Conservation (phyloP, 495 filamentous ascomycete species). For the Penicillium macrosclerotiorum region DNA sequence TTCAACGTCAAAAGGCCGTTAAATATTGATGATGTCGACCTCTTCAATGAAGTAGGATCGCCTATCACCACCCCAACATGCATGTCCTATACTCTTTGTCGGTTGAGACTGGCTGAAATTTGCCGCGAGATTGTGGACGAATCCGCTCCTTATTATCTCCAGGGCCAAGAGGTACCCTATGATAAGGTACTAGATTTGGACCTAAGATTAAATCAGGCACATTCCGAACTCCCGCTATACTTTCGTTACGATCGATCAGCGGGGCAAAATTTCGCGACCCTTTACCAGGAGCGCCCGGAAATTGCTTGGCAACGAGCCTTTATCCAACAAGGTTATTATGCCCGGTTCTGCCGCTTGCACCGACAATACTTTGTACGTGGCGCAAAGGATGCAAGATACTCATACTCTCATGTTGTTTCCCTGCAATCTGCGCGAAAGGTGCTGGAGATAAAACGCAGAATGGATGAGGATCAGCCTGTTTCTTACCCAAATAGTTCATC, state of each 20-base stretch:
- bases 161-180: constrained; percentile 33
- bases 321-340: constrained; percentile 41
- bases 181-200: constrained; percentile 36
- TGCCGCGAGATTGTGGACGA: constrained; percentile 44
- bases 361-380: constrained; percentile 41
- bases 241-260: constrained; percentile 38
- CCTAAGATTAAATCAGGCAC: constrained; percentile 30
- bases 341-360: constrained; percentile 43
- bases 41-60: constrained; percentile 2
- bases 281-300: constrained; percentile 35
- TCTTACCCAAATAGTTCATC: constrained; percentile 27
- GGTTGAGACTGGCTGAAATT: constrained; percentile 38
- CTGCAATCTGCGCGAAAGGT: constrained; percentile 46
- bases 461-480: constrained; percentile 34
- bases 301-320: constrained; percentile 41
- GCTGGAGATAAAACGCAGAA: constrained; percentile 37
- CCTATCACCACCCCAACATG: constrained; percentile 33
- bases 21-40: constrained; percentile 29
- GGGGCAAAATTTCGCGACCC: constrained; percentile 24
- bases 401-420: constrained; percentile 43
- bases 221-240: constrained; percentile 24
- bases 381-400: constrained; percentile 38
- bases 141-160: constrained; percentile 26
- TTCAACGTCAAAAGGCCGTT: constrained; percentile 41
- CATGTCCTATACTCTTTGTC: constrained; percentile 44